phyloP scores from a whole-genome alignment of 345 rosid genomes.

The Brassica carinata region DNA sequence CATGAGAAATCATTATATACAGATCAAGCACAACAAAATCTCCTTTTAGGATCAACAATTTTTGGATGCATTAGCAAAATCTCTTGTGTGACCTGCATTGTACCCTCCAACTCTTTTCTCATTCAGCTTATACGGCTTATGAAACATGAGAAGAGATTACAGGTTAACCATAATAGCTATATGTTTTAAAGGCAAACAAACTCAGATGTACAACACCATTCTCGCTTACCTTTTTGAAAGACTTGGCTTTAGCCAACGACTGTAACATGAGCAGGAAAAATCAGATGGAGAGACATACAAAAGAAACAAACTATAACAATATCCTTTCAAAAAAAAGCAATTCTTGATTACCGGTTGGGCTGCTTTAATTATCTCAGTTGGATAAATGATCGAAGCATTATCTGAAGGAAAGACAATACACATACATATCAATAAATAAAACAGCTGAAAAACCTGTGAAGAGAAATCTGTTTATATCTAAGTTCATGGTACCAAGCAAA shows the following conservation, averaged over 20 bases:
- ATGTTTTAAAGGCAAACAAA: too few relatives aligned
- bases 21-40: not conserved
- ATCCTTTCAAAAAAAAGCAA: not conserved
- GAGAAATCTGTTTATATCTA: not conserved
- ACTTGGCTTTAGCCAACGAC: too few relatives aligned
- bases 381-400: not conserved
- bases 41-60: too few relatives aligned
- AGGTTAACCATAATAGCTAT: too few relatives aligned
- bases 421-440: not conserved
- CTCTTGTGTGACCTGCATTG: too few relatives aligned
- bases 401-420: not conserved
- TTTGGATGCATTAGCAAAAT: too few relatives aligned
- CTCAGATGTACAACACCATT: too few relatives aligned
- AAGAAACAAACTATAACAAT: not conserved
- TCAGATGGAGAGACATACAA: constrained; percentile 4
- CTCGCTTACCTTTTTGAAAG: too few relatives aligned
- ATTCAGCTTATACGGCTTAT: too few relatives aligned
- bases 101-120: too few relatives aligned
- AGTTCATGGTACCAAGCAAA: not conserved
- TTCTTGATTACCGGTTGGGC: not conserved
- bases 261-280: not conserved
- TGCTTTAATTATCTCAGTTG: not conserved
- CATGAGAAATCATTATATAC: not conserved
- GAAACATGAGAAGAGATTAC: too few relatives aligned
- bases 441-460: not conserved